Base-by-base conservation (phyloP, 2,329 filamentous ascomycete species). In the Penicillium verrucosum region DNA sequence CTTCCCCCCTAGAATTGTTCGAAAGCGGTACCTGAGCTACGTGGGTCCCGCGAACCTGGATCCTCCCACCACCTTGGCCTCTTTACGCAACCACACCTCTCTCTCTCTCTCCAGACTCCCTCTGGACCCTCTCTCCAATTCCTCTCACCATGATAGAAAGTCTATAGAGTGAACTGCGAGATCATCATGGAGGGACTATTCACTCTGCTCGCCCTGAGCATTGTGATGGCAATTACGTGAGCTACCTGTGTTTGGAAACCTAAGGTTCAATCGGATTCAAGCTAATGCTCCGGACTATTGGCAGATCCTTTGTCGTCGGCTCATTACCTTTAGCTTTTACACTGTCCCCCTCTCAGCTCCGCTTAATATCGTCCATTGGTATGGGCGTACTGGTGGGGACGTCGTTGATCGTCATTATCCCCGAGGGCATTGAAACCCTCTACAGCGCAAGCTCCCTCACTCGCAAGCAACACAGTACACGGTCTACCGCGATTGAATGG, bases 311-410 rank as follows among this genome's bases (percentile, higher is more conserved):
- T 74, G 83, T 96, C 54, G 92, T 93, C 65, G 94, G 94, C 75
- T 89, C 91, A 65, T 81, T 99, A 63, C 94, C 94, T 37, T 81
- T 99, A 49, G 92, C 91, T 56, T 90, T 99, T 80, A 85, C 88
- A 56, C 83, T 99, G 27, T 93, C 92, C 30, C 86, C 89, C 58
- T 90, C 91, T 42, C 91, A 96, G 74, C 80, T 97, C 56, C 88
- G 93, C 70, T 80, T 96, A 48, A 89, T 97, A 71, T 95, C 93
- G 23, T 92, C 92, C 56, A 85, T 97, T 71, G 94, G 94, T 51
- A 91, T 96, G 74, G 94, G 94, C 43, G 89, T 99, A 50, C 81
- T 99, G 9, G 92, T 99, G 16, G 94, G 94, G 36, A 97, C 94
- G 29, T 93, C 93, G 1, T 82, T 99, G 62, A 93, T 97, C 62